Conservation (phyloP, 768 basidiomycete species). For the Naganishia randhawae region DNA sequence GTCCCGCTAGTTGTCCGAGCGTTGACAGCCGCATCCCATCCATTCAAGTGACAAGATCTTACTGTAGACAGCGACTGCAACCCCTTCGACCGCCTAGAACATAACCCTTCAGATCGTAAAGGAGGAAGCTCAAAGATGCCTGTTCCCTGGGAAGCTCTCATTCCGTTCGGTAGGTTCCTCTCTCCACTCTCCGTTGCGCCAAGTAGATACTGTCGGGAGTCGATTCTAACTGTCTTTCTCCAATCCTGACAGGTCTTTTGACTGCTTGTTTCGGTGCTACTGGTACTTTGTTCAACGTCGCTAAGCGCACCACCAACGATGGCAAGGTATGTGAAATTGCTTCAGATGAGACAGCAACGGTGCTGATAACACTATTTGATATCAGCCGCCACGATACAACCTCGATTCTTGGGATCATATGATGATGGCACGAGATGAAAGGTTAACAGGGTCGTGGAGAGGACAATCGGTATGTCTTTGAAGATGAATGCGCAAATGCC, state of each 20-base stretch:
- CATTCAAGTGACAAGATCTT: not conserved
- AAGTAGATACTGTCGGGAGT: slow-evolving; percentile 19
- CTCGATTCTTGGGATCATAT: slow-evolving; percentile 88
- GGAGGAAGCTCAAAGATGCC: slow-evolving; percentile 62
- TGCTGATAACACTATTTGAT: not conserved
- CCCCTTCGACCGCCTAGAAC: not conserved
- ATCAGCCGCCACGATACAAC: slow-evolving; percentile 74
- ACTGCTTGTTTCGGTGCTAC: slow-evolving; percentile 85
- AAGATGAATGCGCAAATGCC: not conserved
- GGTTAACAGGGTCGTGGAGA: slow-evolving; percentile 78
- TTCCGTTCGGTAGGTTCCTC: slow-evolving; percentile 73
- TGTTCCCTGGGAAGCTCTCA: slow-evolving; percentile 93
- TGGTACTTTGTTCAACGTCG: slow-evolving; percentile 77
- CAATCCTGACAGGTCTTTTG: slow-evolving; percentile 63
- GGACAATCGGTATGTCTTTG: slow-evolving; percentile 73
- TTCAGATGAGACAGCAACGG: no score
- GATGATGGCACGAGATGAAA: slow-evolving; percentile 90
- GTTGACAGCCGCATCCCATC: not conserved
- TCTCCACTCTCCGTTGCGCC: not conserved
- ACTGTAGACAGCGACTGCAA: not conserved
- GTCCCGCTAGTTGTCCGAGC: not conserved
- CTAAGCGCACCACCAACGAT: slow-evolving; percentile 75
- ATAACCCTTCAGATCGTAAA: not conserved
- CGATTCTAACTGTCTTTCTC: not conserved
- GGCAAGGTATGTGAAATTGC: slow-evolving; percentile 66